Evolutionary conservation across 495 filamentous ascomycete species (phyloP).

Genomic region (Aspergillus steynii): DNA sequence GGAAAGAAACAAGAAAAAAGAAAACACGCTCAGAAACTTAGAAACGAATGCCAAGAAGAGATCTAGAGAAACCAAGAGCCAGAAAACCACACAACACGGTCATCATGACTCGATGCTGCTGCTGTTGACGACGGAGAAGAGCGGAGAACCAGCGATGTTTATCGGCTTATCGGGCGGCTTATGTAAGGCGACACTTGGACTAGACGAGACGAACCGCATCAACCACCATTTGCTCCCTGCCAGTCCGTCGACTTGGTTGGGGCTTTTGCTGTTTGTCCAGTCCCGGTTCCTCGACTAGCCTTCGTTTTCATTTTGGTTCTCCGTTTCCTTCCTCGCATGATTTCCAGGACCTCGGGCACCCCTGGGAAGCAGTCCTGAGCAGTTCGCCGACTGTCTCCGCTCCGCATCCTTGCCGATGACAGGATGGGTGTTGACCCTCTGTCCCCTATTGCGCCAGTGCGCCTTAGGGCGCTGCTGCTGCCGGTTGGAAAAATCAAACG

Average conservation of each 20-base stretch:
- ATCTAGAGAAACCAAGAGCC: too few species aligned
- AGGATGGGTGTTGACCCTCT: constrained; percentile 84
- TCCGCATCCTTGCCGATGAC: constrained; percentile 37
- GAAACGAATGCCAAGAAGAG: too few species aligned
- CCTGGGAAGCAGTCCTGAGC: constrained; percentile 39
- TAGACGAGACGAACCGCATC: background rate
- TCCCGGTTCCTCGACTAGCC: background rate
- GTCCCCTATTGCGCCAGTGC: constrained; percentile 84
- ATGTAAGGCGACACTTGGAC: background rate
- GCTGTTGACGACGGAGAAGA: background rate
- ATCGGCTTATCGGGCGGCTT: background rate
- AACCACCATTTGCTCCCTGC: background rate
- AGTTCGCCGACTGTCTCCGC: constrained; percentile 33
- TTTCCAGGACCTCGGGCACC: constrained; percentile 21
- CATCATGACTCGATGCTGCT: background rate
- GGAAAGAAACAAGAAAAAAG: too few species aligned
- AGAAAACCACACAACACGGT: background rate
- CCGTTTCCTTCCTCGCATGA: constrained; percentile 24
- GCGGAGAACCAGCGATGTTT: background rate
- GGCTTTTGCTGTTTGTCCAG: background rate
- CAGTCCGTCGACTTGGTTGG: background rate
- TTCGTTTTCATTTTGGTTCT: background rate
- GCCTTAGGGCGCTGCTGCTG: constrained; percentile 77
- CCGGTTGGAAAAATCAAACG: constrained; percentile 84
- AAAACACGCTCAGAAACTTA: too few species aligned